Evolutionary conservation across 169 alveolate species (phyloP).

Genomic region (Eimeria praecox): DNA sequence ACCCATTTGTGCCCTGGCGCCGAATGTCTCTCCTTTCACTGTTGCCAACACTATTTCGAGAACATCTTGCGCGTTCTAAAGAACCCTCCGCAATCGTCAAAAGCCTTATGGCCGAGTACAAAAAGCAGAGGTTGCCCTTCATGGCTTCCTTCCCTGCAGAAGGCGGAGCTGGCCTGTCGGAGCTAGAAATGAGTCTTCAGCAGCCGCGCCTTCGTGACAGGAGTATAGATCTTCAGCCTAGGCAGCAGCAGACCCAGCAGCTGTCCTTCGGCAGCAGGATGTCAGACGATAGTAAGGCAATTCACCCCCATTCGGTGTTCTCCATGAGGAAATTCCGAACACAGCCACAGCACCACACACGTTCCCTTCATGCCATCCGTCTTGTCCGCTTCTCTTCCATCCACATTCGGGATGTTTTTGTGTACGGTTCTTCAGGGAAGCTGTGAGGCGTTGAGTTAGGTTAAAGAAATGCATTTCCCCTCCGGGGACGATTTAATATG

Average conservation of each 20-base stretch:
- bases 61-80: slow-evolving; percentile 40
- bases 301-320: background rate
- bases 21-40: slow-evolving; percentile 45
- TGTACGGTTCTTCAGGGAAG: slow-evolving; percentile 3
- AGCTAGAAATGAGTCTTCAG: slow-evolving; percentile 15
- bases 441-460: background rate
- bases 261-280: slow-evolving; percentile 40
- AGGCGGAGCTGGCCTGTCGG: slow-evolving; percentile 23
- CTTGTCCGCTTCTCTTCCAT: background rate
- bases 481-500: slow-evolving; percentile 6
- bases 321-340: background rate
- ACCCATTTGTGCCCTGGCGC: slow-evolving; percentile 58
- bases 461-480: background rate
- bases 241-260: slow-evolving; percentile 58
- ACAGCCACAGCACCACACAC: background rate
- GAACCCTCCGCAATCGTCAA: slow-evolving; percentile 62
- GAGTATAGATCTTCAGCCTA: slow-evolving; percentile 15
- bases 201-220: slow-evolving; percentile 9
- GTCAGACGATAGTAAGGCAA: slow-evolving; percentile 42
- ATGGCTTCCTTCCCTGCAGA: slow-evolving; percentile 52
- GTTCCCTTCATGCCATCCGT: background rate
- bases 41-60: slow-evolving; percentile 52
- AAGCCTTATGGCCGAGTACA: slow-evolving; percentile 61
- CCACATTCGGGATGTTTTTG: background rate
- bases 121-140: slow-evolving; percentile 52